Evolutionary conservation across 169 alveolate genomes (phyloP).

Genomic region (Fabrea salina): DNA sequence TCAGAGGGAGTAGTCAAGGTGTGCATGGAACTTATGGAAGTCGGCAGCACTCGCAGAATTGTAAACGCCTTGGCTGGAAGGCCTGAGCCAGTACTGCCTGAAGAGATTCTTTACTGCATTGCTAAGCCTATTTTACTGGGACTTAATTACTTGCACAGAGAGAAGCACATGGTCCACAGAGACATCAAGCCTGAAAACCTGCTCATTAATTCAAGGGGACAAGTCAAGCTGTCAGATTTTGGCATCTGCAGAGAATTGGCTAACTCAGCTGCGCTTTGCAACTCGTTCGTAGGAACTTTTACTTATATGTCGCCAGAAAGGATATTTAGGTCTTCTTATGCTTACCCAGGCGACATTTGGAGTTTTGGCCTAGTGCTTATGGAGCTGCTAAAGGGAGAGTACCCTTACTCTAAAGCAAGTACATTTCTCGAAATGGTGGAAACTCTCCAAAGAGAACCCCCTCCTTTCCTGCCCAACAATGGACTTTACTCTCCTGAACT

Average conservation of each 20-base stretch:
- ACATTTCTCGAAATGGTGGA: conserved; percentile 43
- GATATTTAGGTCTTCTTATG: conserved; percentile 51
- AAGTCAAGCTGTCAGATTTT: conserved; percentile 68
- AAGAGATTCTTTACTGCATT: conserved; percentile 29
- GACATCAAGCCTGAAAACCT: conserved; percentile 75
- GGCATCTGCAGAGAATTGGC: conserved; percentile 59
- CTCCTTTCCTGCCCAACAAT: conserved; percentile 8
- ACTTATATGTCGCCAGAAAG: conserved; percentile 72
- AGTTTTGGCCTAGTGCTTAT: conserved; percentile 62
- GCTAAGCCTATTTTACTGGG: conserved; percentile 44
- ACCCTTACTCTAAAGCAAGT: conserved; percentile 51
- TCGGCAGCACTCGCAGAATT: conserved; percentile 42
- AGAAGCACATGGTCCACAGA: conserved; percentile 66
- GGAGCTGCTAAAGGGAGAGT: conserved; percentile 56
- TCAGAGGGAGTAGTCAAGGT: conserved; percentile 63
- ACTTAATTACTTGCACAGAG: conserved; percentile 64
- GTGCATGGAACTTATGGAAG: conserved; percentile 71
- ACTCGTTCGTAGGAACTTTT: conserved; percentile 58
- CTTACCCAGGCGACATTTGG: conserved; percentile 64
- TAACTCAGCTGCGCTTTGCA: conserved; percentile 27
- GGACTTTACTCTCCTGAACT: conserved; percentile 46
- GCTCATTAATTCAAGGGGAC: conserved; percentile 57
- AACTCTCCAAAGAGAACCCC: not conserved
- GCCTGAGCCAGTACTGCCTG: conserved; percentile 38
- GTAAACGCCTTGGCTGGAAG: conserved; percentile 32